Base-by-base conservation (phyloP, 73 alveolate species). In the Blepharisma stoltei region DNA sequence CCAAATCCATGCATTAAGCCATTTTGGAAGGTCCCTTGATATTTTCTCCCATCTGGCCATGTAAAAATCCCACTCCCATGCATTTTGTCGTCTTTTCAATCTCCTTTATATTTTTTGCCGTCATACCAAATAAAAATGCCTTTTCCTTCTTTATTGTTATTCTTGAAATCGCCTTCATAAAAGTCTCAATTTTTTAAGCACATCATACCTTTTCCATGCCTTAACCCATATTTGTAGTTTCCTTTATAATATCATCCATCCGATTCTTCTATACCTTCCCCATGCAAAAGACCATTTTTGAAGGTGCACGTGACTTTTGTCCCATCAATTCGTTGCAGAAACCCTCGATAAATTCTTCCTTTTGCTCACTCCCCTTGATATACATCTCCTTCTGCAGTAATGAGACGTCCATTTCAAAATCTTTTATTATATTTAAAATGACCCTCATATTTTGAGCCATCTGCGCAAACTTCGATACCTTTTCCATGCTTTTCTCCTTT, bases 51-150 rank as follows among this genome's bases (percentile, higher is more conserved):
- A 69, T 90, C 92, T 47, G 75, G 77, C 82, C 97, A 90, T 49
- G 82, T 88, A 82, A 87, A 90, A 44, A 71, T 46, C n/a, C 97
- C 97, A 65, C 88, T 88, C 45, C 97, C 97, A 87, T 89, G 88
- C 86, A 82, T 86, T 81, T 83, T 85, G 68, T 89, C 84, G 45
- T 89, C 70, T 81, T 54, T 37, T 91, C 96, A 89, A 67, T 86
- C 80, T 1, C 96, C 96, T 45, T 71, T 86, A 87, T 89, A 89
- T 85, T 82, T 76, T 41, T 82, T 83, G 6, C 83, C 89, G 65
- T 75, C 80, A 47, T 21, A 66, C 86, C 87, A 88, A 25, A 71
- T 46, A 81, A 80, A 85, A 48, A 54, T 78, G 5, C 97, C 97
- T 37, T 78, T 53, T 54, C 90, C 93, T 6, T 86, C 81, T 54